A percentile compares a stretch with the other conserved stretches of the same genome.
phyloP scores from a whole-genome alignment of 192 early-diverging fungal genomes.

The Linnemannia schmuckeri region DNA sequence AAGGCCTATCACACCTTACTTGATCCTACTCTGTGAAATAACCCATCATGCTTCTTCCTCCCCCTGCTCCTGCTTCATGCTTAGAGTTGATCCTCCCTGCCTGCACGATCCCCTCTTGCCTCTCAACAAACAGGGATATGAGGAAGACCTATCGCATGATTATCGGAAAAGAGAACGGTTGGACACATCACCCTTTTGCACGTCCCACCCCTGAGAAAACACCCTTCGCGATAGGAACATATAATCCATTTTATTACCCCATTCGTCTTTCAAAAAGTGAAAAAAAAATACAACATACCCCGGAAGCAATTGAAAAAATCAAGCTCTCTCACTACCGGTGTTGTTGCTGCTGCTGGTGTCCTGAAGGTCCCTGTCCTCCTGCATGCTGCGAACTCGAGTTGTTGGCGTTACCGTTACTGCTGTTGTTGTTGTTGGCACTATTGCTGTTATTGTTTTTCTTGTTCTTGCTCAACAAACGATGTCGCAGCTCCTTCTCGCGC shows the following conservation, averaged over 20 bases:
- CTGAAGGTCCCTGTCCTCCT: conserved; percentile 2
- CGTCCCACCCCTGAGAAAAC: no score
- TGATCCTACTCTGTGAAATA: no score
- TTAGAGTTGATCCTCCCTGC: no score
- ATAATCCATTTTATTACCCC: neutral
- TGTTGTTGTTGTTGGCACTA: neutral
- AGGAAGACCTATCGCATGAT: no score
- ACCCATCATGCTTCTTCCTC: no score
- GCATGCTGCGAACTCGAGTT: conserved; percentile 9
- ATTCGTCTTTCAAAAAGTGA: neutral
- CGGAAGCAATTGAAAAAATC: neutral
- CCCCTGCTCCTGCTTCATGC: no score
- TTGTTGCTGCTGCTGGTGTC: neutral
- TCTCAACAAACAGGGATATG: no score
- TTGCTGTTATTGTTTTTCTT: neutral
- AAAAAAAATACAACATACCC: neutral
- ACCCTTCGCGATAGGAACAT: no score
- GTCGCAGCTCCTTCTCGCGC: conserved; percentile 41
- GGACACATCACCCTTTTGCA: no score
- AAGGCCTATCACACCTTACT: no score
- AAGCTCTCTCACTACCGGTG: neutral
- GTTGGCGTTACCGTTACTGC: neutral
- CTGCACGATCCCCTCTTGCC: no score
- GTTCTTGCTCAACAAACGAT: conserved; percentile 19
- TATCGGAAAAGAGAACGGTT: no score